Evolutionary conservation across 768 basidiomycete species (phyloP).

Genomic region (Agrocybe chaxingu): DNA sequence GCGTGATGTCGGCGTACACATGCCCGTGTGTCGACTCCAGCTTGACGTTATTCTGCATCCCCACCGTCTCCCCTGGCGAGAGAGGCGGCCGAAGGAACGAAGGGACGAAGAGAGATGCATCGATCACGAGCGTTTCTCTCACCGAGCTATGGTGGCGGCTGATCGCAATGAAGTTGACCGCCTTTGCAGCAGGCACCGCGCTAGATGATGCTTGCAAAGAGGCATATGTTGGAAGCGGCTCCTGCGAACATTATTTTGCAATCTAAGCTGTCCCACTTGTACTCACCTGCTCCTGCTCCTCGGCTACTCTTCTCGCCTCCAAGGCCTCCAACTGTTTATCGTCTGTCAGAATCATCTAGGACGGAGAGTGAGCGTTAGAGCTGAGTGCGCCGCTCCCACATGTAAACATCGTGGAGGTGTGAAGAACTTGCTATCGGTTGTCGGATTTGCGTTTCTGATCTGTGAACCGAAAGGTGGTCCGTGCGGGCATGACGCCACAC

Average conservation of each 20-base stretch:
- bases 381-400: too few relatives aligned
- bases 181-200: conserved; percentile 13
- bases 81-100: conserved; percentile 23
- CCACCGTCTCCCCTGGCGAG: conserved; percentile 21
- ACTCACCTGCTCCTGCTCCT: conserved; percentile 22
- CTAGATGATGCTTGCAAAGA: conserved; percentile 18
- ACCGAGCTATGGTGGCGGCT: conserved; percentile 22
- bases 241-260: conserved; percentile 13
- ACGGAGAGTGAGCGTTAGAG: too few relatives aligned
- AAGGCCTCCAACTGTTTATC: conserved; percentile 25
- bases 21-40: conserved; percentile 27
- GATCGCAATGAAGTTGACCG: conserved; percentile 25
- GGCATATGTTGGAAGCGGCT: conserved; percentile 30
- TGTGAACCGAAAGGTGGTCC: too few relatives aligned
- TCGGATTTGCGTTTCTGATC: too few relatives aligned
- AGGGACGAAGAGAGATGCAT: conserved; percentile 26
- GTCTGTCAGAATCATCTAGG: conserved; percentile 21
- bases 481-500: too few relatives aligned
- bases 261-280: neutral
- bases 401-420: too few relatives aligned
- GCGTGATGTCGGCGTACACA: conserved; percentile 21
- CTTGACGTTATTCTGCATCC: conserved; percentile 23
- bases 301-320: conserved; percentile 19
- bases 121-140: conserved; percentile 25
- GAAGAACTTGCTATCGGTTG: too few relatives aligned